Base-by-base conservation (phyloP, 805 yeast genomes). In the Maudiozyma pseudohumilis region DNA sequence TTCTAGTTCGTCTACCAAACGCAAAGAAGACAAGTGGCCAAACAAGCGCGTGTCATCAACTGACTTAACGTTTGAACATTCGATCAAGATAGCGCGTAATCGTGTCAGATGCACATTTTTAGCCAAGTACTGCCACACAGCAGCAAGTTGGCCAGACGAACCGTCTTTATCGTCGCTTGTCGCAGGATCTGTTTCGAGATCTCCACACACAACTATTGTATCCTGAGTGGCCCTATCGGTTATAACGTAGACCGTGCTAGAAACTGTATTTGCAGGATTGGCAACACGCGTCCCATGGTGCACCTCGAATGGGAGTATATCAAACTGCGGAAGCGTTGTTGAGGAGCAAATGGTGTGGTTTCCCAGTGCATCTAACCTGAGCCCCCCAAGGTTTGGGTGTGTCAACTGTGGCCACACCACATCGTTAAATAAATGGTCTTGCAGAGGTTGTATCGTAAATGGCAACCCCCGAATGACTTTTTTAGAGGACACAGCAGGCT, bases 21-120 rank as follows among this genome's bases (percentile, higher is more conserved):
- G 69, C 2, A 56, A 48, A 4, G 96, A 94, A 10, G 81, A 77
- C 59, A 87, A 53, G 59, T 87, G 96, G 2, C 96, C 96, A 54
- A 75, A 87, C 19, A 85, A 50, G 2, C 73, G 69, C 6, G 67
- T 66, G 8, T 63, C 57, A 1, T 65, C 62, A 0, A 70, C 66
- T 9, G 63, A 59, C 42, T 66, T 65, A 2, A 67, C 50, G 5
- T 74, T 70, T 1, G 95, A 83, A 52, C 96, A 87, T 56, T 87
- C 96, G 18, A 88, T 71, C 12, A 86, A 56, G 1, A 87, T 70
- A 0, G 77, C 75, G 16, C 58, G 63, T 31, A 87, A 59, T 11
- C 56, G 41, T 3, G 62, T 55, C 4, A 59, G 33, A 0, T 63
- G 49, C 1, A 80, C 63, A 21, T 64, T 47, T 0, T 69, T 66